Evolutionary conservation across 805 yeast genomes (phyloP), one percentile per base, ranked within the genome.

Genomic region (Metschnikowia lachancei): DNA sequence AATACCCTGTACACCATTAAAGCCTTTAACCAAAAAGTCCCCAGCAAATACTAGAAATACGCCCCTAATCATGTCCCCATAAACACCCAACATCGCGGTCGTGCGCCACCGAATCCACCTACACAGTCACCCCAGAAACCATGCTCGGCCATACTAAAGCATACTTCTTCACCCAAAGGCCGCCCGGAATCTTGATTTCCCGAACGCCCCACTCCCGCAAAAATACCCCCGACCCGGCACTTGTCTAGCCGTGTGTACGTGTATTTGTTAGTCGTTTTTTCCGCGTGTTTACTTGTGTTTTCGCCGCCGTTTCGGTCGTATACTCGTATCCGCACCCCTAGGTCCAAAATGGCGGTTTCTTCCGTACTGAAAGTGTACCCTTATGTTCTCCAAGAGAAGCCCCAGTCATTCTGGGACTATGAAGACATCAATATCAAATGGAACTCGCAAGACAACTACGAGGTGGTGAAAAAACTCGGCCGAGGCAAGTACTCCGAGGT

Each of bases 401-500:
- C 95, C 30, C 82, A 80, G 61, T 78, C 80, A 49, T 91, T 87
- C 68, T 91, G 96, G 92, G 96, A 91, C 67, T 63, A 74, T 52
- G 83, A 78, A 54, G 80, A 78, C 58, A 78, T 84, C 41, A 77
- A 79, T 33, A 82, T 91, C 51, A 80, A 80, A 54, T 90, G 97
- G 96, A 90, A 94, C 31, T 73, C 80, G 36, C 95, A 87, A 54
- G 78, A 82, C n/a, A 82, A 85, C 61, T 90, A 90, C 65, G 97
- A 91, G 68, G 83, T 90, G 39, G 75, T 85, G 33, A 80, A 81
- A 51, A 90, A 89, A 64, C 77, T 91, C 41, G 97, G 97, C 10
- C 77, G 97, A 47, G 97, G 97, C 41, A 89, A 89, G 67, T 91
- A 91, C 64, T 86, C 95, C 13, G 97, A 91, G 69, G 97, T 91